phyloP scores from a whole-genome alignment of 305 asterid genomes.

The Fraxinus albicans region DNA sequence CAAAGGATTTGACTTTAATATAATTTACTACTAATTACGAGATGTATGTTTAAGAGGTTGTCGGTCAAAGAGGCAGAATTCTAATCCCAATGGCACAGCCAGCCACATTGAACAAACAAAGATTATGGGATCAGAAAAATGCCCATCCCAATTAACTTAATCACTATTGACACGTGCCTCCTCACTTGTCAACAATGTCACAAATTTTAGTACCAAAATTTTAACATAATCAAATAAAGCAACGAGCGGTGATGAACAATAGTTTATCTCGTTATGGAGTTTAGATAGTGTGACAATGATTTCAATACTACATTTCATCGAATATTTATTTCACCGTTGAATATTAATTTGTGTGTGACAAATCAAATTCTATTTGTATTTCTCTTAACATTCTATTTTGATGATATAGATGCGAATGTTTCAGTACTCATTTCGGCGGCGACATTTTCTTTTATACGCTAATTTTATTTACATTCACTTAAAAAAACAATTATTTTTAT shows the following conservation, averaged over 20 bases:
- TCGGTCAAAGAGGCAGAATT: conserved; percentile 37
- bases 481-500: too few relatives aligned
- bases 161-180: background rate
- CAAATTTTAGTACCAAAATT: background rate
- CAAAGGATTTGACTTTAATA: conserved; percentile 30
- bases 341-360: background rate
- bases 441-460: too few relatives aligned
- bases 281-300: background rate
- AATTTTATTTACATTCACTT: too few relatives aligned
- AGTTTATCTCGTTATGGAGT: background rate
- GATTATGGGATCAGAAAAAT: conserved; percentile 28
- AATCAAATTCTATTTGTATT: too few relatives aligned
- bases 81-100: background rate
- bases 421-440: too few relatives aligned
- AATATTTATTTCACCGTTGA: too few relatives aligned
- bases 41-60: conserved; percentile 25
- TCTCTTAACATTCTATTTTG: too few relatives aligned
- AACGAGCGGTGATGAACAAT: background rate
- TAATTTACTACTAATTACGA: conserved; percentile 33
- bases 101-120: conserved; percentile 22
- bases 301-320: background rate
- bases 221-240: background rate
- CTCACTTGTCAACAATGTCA: background rate
- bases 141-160: background rate
- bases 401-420: too few relatives aligned